Conservation (phyloP, 1,139 yeast genomes). For the Yamadazyma aaseri region DNA sequence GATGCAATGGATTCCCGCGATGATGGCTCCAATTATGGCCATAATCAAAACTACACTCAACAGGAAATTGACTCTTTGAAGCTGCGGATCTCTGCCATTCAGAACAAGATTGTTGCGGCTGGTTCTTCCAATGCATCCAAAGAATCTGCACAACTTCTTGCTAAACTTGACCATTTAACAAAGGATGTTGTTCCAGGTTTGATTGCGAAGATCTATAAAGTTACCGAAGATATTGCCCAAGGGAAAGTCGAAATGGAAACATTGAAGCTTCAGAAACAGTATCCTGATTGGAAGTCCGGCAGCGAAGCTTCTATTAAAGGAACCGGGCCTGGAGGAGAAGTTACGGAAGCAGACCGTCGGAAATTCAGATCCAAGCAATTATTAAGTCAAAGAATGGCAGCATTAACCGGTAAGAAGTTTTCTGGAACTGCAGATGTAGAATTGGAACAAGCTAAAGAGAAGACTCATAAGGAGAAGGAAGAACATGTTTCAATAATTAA, state of each 20-base stretch:
- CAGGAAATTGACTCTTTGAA: conserved; percentile 66
- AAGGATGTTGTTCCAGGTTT: conserved; percentile 67
- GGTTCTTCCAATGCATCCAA: conserved; percentile 33
- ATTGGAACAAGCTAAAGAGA: conserved; percentile 54
- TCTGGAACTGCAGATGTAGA: conserved; percentile 39
- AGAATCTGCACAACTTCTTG: conserved; percentile 43
- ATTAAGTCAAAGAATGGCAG: conserved; percentile 84
- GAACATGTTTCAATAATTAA: conserved; percentile 57
- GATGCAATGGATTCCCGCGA: conserved; percentile 74
- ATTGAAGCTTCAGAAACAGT: conserved; percentile 50
- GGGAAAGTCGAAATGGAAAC: conserved; percentile 66
- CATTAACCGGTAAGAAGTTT: conserved; percentile 73
- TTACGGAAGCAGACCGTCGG: conserved; percentile 77
- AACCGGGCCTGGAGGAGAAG: conserved; percentile 80
- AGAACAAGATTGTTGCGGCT: conserved; percentile 40
- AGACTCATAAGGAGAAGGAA: conserved; percentile 54
- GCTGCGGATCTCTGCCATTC: conserved; percentile 55
- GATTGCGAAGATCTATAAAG: conserved; percentile 56
- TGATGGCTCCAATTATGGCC: conserved; percentile 22
- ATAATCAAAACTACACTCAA: conserved; percentile 22
- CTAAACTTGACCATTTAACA: conserved; percentile 54
- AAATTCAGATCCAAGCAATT: conserved; percentile 77
- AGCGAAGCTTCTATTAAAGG: conserved; percentile 62
- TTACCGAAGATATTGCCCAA: conserved; percentile 68
- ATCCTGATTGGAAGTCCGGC: conserved; percentile 56